Evolutionary conservation across 371 early-diverging fungal genomes (phyloP).

Genomic region (Mucor sp.): DNA sequence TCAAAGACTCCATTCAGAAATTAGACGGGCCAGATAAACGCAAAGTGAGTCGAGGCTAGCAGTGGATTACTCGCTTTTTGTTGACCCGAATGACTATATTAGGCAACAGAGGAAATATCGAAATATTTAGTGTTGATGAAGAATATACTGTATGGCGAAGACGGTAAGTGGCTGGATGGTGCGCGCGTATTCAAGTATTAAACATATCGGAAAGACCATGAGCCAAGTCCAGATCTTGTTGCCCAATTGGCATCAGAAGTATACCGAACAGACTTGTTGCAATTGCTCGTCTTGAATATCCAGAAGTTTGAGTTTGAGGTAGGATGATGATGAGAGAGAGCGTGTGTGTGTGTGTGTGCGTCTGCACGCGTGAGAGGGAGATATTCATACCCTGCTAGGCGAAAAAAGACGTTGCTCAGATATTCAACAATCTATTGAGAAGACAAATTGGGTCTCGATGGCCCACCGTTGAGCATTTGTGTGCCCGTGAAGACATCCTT

Average conservation of each 20-base stretch:
- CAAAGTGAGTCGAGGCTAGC: conserved; percentile 45
- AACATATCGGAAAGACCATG: conserved; percentile 61
- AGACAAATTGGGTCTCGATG: conserved; percentile 93
- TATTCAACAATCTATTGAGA: conserved; percentile 94
- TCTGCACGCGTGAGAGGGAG: not conserved
- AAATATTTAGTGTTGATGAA: conserved; percentile 92
- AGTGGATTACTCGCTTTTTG: not conserved
- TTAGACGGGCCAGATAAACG: conserved; percentile 69
- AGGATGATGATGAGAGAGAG: not conserved
- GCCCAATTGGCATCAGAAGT: conserved; percentile 95
- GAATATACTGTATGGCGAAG: conserved; percentile 90
- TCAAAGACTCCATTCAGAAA: conserved; percentile 79
- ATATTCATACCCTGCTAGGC: conserved; percentile 55
- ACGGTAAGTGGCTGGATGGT: conserved; percentile 55
- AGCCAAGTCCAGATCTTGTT: conserved; percentile 89
- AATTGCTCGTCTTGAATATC: conserved; percentile 83
- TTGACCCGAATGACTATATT: conserved; percentile 15
- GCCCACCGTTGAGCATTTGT: conserved; percentile 95
- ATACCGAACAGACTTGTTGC: conserved; percentile 87
- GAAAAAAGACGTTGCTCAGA: conserved; percentile 96
- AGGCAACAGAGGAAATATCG: conserved; percentile 95
- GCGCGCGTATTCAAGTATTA: not conserved
- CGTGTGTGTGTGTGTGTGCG: not conserved
- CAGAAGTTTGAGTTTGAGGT: conserved; percentile 93
- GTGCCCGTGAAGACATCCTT: conserved; percentile 80